phyloP scores from a whole-genome alignment of 169 alveolate species.

The Plasmodium reichenowi region DNA sequence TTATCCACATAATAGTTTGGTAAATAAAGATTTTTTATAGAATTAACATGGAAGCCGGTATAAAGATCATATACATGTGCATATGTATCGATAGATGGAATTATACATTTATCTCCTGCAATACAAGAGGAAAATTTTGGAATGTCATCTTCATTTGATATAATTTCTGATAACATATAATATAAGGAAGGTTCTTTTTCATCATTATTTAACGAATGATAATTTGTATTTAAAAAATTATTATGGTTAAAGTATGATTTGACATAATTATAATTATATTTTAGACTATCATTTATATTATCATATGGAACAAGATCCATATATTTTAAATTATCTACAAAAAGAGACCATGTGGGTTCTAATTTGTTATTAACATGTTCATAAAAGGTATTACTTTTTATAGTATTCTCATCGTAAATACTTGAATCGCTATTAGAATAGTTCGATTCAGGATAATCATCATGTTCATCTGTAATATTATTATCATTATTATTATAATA shows the following conservation, averaged over 20 bases:
- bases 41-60: conserved; percentile 75
- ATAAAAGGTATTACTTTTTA: conserved; percentile 27
- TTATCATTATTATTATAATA: neutral
- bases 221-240: conserved; percentile 9
- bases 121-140: conserved; percentile 76
- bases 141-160: conserved; percentile 33
- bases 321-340: conserved; percentile 47
- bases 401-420: conserved; percentile 38
- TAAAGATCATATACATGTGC: conserved; percentile 77
- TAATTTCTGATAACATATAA: conserved; percentile 48
- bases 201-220: conserved; percentile 6
- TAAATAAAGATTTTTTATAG: conserved; percentile 59
- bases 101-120: conserved; percentile 76
- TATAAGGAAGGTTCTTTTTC: conserved; percentile 6
- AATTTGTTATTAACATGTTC: conserved; percentile 71
- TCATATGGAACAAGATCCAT: conserved; percentile 71
- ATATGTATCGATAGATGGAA: conserved; percentile 73
- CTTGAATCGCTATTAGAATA: conserved; percentile 65
- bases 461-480: neutral
- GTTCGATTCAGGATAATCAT: conserved; percentile 13
- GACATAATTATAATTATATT: conserved; percentile 36
- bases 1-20: conserved; percentile 60
- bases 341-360: conserved; percentile 69
- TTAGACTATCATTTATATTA: conserved; percentile 39
- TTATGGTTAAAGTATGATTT: conserved; percentile 15